Percentiles rank a stretch among this genome's conserved stretches.
Evolutionary conservation across 2,329 filamentous ascomycete species (phyloP).

Genomic region (Alternaria gansuensis): DNA sequence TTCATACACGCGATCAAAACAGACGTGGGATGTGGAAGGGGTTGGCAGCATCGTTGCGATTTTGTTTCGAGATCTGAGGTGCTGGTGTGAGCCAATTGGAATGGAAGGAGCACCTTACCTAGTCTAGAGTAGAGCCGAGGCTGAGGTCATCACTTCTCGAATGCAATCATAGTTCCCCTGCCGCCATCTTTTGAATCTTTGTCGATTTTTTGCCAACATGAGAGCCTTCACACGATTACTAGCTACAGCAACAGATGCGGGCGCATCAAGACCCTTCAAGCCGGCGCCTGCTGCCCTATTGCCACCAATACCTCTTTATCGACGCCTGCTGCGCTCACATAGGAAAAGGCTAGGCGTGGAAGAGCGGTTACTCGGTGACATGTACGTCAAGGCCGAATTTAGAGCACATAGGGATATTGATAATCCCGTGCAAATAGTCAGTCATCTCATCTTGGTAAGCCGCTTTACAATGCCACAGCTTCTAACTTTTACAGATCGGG

Average conservation of each 20-base stretch:
- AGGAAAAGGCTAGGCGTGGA: slow-evolving; percentile 78
- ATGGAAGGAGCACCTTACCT: slow-evolving; percentile 33
- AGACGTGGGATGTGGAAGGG: slow-evolving; percentile 89
- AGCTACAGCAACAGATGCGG: slow-evolving; percentile 49
- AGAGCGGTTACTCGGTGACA: slow-evolving; percentile 83
- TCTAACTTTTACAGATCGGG: slow-evolving; percentile 72
- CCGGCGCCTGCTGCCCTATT: slow-evolving; percentile 72
- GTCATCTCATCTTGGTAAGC: slow-evolving; percentile 41
- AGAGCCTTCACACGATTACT: slow-evolving; percentile 42
- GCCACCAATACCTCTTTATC: slow-evolving; percentile 88
- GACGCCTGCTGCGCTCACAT: slow-evolving; percentile 85
- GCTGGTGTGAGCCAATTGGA: slow-evolving; percentile 34
- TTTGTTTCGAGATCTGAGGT: slow-evolving; percentile 25
- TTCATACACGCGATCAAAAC: slow-evolving; percentile 89
- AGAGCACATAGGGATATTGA: slow-evolving; percentile 82
- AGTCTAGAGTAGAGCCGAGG: slow-evolving; percentile 28
- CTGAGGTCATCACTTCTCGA: slow-evolving; percentile 38
- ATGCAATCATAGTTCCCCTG: slow-evolving; percentile 26
- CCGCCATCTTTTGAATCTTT: slow-evolving; percentile 1
- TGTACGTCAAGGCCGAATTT: slow-evolving; percentile 94
- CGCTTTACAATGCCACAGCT: neutral
- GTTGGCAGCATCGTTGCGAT: slow-evolving; percentile 79
- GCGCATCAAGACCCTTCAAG: slow-evolving; percentile 47
- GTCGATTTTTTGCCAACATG: slow-evolving; percentile 35
- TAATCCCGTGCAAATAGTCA: slow-evolving; percentile 89